A percentile compares a stretch with the other conserved stretches of the same genome.
phyloP scores from a whole-genome alignment of 2,329 filamentous ascomycete genomes.

The Cercospora citrullina region DNA sequence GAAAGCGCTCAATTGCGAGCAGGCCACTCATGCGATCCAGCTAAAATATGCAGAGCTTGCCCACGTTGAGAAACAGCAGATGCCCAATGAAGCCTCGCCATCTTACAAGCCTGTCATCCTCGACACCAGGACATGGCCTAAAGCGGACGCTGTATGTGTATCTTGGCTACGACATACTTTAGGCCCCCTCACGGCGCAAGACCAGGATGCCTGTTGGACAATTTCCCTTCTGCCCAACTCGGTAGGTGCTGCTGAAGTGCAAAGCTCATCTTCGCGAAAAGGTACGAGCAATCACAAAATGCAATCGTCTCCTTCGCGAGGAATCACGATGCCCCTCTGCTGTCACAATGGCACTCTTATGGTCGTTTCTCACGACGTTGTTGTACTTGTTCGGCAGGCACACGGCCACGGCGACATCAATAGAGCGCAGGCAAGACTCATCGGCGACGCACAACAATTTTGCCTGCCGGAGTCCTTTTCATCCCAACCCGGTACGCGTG shows the following conservation, averaged over 20 bases:
- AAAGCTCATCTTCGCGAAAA: neutral
- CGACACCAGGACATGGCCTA: neutral
- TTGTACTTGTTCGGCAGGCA: neutral
- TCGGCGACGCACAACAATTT: slow-evolving; percentile 16
- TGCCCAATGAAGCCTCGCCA: neutral
- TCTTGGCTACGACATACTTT: neutral
- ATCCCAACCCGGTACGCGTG: slow-evolving; percentile 12
- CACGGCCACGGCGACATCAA: neutral
- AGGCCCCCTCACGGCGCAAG: neutral
- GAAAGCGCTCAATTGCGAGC: neutral
- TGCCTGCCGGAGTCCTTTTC: slow-evolving; percentile 14
- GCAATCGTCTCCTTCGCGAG: neutral
- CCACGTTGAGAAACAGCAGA: neutral
- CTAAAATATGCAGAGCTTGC: neutral
- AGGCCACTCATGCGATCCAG: neutral
- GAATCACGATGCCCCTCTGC: neutral
- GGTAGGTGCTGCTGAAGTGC: neutral
- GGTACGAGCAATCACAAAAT: neutral
- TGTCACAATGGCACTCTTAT: neutral
- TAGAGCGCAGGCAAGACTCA: slow-evolving; percentile 1
- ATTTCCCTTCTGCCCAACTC: neutral
- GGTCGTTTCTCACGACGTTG: neutral
- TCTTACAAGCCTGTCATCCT: neutral
- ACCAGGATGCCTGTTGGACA: neutral
- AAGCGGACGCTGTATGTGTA: neutral